These are phyloP conservation scores for Fusarium proliferatum DNA, from an alignment of 2,329 filamentous ascomycete species.

Conservation along the genomic window DNA sequence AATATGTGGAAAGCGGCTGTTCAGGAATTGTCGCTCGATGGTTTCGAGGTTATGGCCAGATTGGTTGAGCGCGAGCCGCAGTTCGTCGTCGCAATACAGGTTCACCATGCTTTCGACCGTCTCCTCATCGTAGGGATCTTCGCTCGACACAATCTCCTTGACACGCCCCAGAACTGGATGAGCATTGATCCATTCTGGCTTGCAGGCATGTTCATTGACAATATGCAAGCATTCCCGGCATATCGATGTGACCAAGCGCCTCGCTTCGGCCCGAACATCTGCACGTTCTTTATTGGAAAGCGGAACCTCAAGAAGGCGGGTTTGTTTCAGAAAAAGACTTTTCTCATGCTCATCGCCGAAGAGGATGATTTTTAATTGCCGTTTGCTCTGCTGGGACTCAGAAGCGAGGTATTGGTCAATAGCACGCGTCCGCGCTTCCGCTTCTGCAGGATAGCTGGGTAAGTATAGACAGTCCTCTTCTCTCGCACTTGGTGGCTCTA, in stretches of 20 bases:
- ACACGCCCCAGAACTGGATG: background rate
- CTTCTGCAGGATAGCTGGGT: background rate
- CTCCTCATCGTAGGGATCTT: background rate
- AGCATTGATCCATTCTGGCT: background rate
- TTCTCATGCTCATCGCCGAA: background rate
- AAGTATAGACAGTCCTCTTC: fast-evolving
- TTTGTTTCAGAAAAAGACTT: background rate
- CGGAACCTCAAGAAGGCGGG: background rate
- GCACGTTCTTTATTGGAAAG: fast-evolving
- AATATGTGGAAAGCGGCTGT: background rate
- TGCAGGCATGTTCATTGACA: fast-evolving
- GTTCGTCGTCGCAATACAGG: background rate
- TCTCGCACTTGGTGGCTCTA: fast-evolving
- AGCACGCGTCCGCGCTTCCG: background rate
- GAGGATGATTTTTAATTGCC: background rate
- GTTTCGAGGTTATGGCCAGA: background rate
- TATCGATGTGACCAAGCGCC: background rate
- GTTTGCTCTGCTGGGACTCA: background rate
- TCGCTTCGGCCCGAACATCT: background rate
- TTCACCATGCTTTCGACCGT: background rate
- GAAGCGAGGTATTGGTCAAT: background rate
- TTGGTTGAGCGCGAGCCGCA: background rate
- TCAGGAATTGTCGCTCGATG: background rate
- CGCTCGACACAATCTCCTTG: background rate
- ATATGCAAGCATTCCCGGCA: background rate